Base-by-base conservation (phyloP, 148 eudicot genomes). In the Diospyros kaki region DNA sequence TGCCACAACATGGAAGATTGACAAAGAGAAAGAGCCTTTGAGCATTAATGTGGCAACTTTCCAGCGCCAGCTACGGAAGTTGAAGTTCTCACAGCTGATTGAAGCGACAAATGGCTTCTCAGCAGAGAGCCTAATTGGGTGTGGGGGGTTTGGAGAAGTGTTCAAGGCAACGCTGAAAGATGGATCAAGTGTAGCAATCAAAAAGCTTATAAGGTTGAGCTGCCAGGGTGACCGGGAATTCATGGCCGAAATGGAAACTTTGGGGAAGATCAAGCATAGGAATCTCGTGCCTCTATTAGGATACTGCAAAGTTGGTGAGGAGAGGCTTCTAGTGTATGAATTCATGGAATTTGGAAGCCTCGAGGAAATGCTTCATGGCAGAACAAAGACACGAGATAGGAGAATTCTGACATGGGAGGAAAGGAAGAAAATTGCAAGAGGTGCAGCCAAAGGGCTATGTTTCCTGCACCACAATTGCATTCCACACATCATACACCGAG, bases 101-200 rank as follows among this genome's bases (percentile, higher is more conserved):
- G 97, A 92, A 77, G 98, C 98, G 14, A 94, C 98, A 41, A 92
- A 94, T 61, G 98, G 98, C 1, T 94, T 94, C 80, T 94, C 98
- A 2, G 93, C 97, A 0, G 96, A 86, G 2, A 94, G 98, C 71
- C 86, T 94, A 18, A 94, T 94, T 6, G 98, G 98, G 1, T 78
- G 84, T n/a, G 98, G 98, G 40, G 98, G 98, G 3, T 94, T 94
- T 45, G 98, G 98, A 2, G 98, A 94, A 77, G 98, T 94, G 28
- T 94, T 94, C 73, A 92, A 88, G 82, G 98, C 98, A 10, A 90
- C 97, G 1, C 40, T 94, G 60, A 94, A 92, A 76, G 98, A 94
- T 54, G 98, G 98, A 51, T 87, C 98, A 2, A 86, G 86, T 52
- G 97, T 94, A n/a, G 98, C 98, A 6, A 94, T 94, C 67, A 94